Evolutionary conservation across 345 rosid species (phyloP), one percentile per base, ranked within the genome.

Genomic region (Syzygium jambos): DNA sequence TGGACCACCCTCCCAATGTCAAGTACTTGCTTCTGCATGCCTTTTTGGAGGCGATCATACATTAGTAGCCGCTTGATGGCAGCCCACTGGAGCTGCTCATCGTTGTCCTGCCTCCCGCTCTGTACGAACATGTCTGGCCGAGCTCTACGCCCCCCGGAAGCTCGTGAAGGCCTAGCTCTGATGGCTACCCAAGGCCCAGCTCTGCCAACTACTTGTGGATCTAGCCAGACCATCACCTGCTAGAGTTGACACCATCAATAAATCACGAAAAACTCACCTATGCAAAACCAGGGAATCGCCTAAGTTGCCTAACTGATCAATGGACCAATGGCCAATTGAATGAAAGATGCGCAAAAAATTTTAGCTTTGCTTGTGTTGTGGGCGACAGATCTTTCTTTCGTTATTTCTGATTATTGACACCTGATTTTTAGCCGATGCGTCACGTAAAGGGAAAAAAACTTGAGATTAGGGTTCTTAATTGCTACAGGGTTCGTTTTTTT

Each of bases 11-110:
- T 89, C 27, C 97, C 98, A 87, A 91, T 89, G 19, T 88, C 95
- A 29, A 89, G 91, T n/a, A 92, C 92, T 3, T 93, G 93, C 41
- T 82, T 91, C 78, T 95, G 49, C 93, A 96, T 80, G 61, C 98
- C 97, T 85, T 91, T 96, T 55, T 92, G 83, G 88, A 95, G 12
- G 90, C 99, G 89, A 57, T 95, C 98, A 86, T 86, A 94, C 21
- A 98, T 96, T 38, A 98, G 98, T 16, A 96, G 87, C 51, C 99
- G 92, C 91, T 96, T 97, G 16, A 96, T 89, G 34, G 98, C 98
- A 4, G 97, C 99, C 99, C 97, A 95, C 89, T 90, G 91, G n/a
- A 96, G 96, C 89, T 95, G 96, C 90, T 92, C 92, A 86, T 95
- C 98, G 14, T 96, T 97, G 25, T 94, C 91, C 11, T 92, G 46